Conservation (phyloP, 177 flowering plant genomes). For the Vitis hybrid region DNA sequence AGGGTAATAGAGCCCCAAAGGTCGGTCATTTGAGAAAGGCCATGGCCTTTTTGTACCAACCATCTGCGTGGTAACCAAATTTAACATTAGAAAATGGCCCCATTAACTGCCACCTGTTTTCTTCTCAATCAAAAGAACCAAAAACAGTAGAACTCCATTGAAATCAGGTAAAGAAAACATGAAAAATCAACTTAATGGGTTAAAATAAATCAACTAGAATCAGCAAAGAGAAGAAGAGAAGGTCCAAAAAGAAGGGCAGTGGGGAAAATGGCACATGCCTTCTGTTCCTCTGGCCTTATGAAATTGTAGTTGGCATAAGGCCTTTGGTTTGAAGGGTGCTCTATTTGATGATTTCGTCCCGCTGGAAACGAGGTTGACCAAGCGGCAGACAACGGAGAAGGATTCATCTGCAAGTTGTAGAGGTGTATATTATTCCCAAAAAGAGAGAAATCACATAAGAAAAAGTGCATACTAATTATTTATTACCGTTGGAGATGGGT, state of each 20-base stretch:
- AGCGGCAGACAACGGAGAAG: background rate
- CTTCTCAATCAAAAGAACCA: background rate
- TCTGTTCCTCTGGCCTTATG: constrained; percentile 17
- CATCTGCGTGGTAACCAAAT: constrained; percentile 9
- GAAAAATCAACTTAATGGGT: background rate
- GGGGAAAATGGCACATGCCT: constrained; percentile 11
- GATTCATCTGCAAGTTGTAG: constrained; percentile 16
- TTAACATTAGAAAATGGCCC: background rate
- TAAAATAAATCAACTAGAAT: background rate
- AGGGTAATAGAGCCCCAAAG: background rate
- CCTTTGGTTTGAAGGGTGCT: constrained; percentile 38
- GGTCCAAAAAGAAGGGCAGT: no score
- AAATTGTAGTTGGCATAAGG: background rate
- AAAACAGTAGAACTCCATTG: background rate
- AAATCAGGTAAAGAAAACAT: background rate
- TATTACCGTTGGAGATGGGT: constrained; percentile 11
- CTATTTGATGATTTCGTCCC: constrained; percentile 15
- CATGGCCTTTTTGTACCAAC: constrained; percentile 16
- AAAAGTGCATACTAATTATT: background rate
- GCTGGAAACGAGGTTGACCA: constrained; percentile 8
- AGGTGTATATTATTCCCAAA: background rate
- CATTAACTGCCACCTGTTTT: background rate
- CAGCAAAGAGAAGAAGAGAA: background rate
- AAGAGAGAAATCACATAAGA: background rate
- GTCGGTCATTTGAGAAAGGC: constrained; percentile 10